A percentile compares a stretch with the other conserved stretches of the same genome.
These are phyloP conservation scores for Neofusicoccum cordaticola DNA, from an alignment of 2,329 filamentous ascomycete genomes.

Conservation along the genomic window DNA sequence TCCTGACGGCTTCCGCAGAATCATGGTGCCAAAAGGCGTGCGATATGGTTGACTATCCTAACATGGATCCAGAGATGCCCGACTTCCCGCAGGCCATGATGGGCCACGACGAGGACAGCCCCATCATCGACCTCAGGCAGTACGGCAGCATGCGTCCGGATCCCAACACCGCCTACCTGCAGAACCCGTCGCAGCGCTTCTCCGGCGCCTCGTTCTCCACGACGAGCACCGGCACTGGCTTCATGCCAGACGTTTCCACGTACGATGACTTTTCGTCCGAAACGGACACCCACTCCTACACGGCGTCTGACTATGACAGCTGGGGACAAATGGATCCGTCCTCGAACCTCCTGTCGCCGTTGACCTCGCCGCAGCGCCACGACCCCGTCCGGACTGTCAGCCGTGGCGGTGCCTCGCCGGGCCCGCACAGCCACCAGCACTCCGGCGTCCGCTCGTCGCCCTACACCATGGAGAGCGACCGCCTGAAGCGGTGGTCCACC, in stretches of 20 bases:
- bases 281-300: conserved; percentile 65
- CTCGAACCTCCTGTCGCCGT: conserved; percentile 68
- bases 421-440: conserved; percentile 49
- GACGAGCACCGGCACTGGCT: conserved; percentile 57
- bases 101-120: conserved; percentile 38
- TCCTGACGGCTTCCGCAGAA: conserved; percentile 29
- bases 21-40: conserved; percentile 38
- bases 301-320: conserved; percentile 55
- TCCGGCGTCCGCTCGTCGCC: conserved; percentile 66
- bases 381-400: conserved; percentile 49
- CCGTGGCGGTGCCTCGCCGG: conserved; percentile 68
- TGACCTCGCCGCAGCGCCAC: conserved; percentile 68
- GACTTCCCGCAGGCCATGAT: conserved; percentile 38
- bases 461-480: conserved; percentile 63
- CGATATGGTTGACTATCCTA: conserved; percentile 32
- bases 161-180: conserved; percentile 36
- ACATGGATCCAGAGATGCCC: conserved; percentile 36
- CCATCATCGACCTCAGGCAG: conserved; percentile 41
- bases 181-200: conserved; percentile 60
- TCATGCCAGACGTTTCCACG: conserved; percentile 64
- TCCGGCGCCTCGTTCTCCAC: conserved; percentile 73
- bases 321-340: conserved; percentile 66
- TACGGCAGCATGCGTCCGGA: conserved; percentile 25
- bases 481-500: conserved; percentile 75
- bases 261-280: conserved; percentile 67